Conservation (phyloP, 257 asterid genomes). For the Solanum pennellii region DNA sequence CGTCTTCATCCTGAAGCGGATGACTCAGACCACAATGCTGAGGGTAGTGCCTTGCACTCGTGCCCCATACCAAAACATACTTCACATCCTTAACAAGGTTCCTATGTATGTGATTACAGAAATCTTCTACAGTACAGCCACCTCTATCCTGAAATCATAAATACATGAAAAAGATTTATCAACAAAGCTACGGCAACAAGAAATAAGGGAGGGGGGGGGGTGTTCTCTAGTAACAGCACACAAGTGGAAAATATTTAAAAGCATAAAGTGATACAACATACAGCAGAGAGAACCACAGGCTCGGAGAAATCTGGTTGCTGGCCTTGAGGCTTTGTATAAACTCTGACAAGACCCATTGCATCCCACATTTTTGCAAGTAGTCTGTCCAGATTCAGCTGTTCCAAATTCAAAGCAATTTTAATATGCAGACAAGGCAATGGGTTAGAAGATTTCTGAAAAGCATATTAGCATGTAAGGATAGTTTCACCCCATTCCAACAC, state of each 20-base stretch:
- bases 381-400: constrained; percentile 39
- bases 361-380: constrained; percentile 83
- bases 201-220: background rate
- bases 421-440: background rate
- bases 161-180: background rate
- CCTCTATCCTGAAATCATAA: constrained; percentile 75
- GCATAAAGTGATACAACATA: constrained; percentile 19
- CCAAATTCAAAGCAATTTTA: constrained; percentile 6
- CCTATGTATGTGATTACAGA: constrained; percentile 93
- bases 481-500: background rate
- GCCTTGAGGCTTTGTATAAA: constrained; percentile 95
- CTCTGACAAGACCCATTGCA: constrained; percentile 83
- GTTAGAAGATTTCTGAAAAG: background rate
- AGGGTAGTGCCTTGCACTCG: constrained; percentile 86
- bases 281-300: constrained; percentile 89
- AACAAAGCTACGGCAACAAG: background rate
- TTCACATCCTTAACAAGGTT: constrained; percentile 86
- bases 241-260: background rate
- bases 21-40: constrained; percentile 96
- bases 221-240: background rate
- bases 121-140: constrained; percentile 87
- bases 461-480: background rate
- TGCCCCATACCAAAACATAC: constrained; percentile 93
- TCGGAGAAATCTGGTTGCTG: constrained; percentile 96
- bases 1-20: constrained; percentile 81